Base-by-base conservation (phyloP, 2,329 filamentous ascomycete species). In the Neonectria hederae region DNA sequence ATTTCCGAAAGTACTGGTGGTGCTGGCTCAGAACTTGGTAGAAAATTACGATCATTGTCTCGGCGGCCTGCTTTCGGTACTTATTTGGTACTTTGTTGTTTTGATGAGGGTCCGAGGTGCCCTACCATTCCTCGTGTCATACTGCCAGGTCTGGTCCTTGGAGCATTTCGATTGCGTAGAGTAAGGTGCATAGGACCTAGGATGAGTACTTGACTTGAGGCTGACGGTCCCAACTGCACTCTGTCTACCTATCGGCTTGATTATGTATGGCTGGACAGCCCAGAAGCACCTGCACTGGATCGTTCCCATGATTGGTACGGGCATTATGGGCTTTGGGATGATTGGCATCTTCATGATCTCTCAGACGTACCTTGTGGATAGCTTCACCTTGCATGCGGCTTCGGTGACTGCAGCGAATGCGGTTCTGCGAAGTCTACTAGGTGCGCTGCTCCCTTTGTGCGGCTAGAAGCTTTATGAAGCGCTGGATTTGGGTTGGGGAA, bases 271-370 rank as follows among this genome's bases (percentile, higher is more conserved):
- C 1, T 74, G 72, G 72, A 67, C 70, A 6, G 67, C 65, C 0
- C 43, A 71, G 7, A 54, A 57, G 17, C 49, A 32, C 6, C 24
- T 72, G 4, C 67, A 72, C 43, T 74, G 69, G 69, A 64, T 71
- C 13, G 65, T 54, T 17, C 71, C 68, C 3, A 69, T 68, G 52
- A 63, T 74, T 9, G 80, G 79, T 0, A 83, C 81, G 0, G 71
- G 75, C 0, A 70, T 85, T 28, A 76, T 86, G 48, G 84, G 83
- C 1, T 65, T 80, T 6, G 79, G 79, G 1, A 76, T 79, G 53
- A 72, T 81, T 40, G 72, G 72, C 5, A 74, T 78, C 11, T 79
- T 81, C 60, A 85, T 87, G 80, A 79, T 81, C 0, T 78, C 84
- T 4, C 82, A 84, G 52, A 86, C 69, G 11, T 75, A 75, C 26